These are phyloP conservation scores for Monilinia fructigena DNA, from an alignment of 2,329 filamentous ascomycete genomes.

Conservation along the genomic window DNA sequence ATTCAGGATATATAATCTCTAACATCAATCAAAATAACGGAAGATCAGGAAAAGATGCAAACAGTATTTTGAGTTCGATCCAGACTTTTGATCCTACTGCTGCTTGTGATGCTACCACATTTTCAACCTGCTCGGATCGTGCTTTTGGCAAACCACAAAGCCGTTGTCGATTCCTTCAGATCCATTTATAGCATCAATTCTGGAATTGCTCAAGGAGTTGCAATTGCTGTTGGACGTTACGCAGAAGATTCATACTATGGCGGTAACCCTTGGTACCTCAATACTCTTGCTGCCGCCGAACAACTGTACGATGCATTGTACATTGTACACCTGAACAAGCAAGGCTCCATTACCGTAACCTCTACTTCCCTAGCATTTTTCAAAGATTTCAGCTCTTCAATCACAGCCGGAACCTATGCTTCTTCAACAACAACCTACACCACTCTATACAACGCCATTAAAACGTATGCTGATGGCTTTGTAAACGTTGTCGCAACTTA, in stretches of 20 bases:
- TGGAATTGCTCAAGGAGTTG: constrained; percentile 57
- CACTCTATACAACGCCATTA: constrained; percentile 60
- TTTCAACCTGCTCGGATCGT: constrained; percentile 60
- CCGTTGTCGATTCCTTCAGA: constrained; percentile 73
- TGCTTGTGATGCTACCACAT: constrained; percentile 67
- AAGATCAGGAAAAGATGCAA: constrained; percentile 69
- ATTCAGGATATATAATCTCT: constrained; percentile 60
- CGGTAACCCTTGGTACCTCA: constrained; percentile 80
- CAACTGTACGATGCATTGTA: constrained; percentile 75
- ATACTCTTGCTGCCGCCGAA: constrained; percentile 74
- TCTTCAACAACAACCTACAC: constrained; percentile 60
- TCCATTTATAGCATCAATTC: constrained; percentile 67
- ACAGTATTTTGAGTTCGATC: constrained; percentile 65
- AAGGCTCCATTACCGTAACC: constrained; percentile 63
- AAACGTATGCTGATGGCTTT: constrained; percentile 61
- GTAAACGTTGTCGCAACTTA: constrained; percentile 50
- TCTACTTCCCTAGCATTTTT: constrained; percentile 69
- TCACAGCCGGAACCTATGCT: constrained; percentile 61
- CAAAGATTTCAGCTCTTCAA: constrained; percentile 58
- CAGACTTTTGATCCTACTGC: constrained; percentile 67
- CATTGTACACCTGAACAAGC: constrained; percentile 66
- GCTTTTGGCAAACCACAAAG: constrained; percentile 74
- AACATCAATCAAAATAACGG: constrained; percentile 65
- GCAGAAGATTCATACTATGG: constrained; percentile 72
- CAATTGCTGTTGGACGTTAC: constrained; percentile 65